Evolutionary conservation across 495 filamentous ascomycete species (phyloP), one percentile per base, ranked within the genome.

Genomic region (Chaetomium cochliodes): DNA sequence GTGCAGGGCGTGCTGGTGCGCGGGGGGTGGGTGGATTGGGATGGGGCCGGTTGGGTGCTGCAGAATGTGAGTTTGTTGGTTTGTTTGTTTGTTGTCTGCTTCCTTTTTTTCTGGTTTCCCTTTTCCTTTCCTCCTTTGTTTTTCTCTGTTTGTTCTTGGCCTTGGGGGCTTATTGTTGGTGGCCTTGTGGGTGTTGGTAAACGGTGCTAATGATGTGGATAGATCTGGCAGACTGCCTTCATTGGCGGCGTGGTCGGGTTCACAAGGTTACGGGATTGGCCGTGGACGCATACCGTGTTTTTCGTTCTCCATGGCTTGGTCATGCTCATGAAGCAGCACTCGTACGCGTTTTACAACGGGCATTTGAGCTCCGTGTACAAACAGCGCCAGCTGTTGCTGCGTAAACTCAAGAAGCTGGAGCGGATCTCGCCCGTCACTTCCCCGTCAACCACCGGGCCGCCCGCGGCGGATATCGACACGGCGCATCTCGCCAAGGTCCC

Each of bases 251-350:
- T 85, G 13, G 75, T 91, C 41, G 80, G 81, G 49, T 85, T 87
- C 74, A 85, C 87, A 0, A 78, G 86, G 58, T 79, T 85, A 69
- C 78, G 87, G 5, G 85, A 90, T 51, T 92, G 89, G 89, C 86
- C 87, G 22, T 92, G 89, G 89, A 88, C 90, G 33, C 88, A 78
- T 44, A 81, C 79, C 26, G 75, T 91, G 28, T 92, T 89, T 73
- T 87, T 90, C 37, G 86, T 90, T 4, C 77, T 92, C 52, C 89
- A 92, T 68, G 84, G 82, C 18, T 68, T 90, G 22, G 84, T 87
- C 1, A 86, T 91, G 82, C 65, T 91, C 53, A 92, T 92, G 89
- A 92, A 92, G 74, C 87, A 88, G 70, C 89, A 92, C 70, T 88
- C 85, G 56, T 91, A 89, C 70, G 82, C 85, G 3, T 89, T 88